Evolutionary conservation across 2,329 filamentous ascomycete genomes (phyloP), one percentile per base, ranked within the genome.

Genomic region (Didymella glomerata): DNA sequence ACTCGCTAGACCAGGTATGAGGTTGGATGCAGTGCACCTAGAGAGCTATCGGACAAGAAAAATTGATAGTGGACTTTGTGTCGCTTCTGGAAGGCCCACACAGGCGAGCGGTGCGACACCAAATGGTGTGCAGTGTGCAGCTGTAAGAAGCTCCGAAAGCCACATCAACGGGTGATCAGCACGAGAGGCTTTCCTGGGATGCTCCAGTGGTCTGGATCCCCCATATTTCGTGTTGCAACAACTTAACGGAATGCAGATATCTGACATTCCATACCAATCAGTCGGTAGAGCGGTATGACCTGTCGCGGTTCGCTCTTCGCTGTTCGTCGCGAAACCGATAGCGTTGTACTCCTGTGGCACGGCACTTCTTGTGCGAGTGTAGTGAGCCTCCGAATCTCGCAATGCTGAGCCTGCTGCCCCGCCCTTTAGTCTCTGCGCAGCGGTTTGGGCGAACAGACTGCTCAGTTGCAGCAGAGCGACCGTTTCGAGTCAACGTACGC

Each of bases 81-180:
- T 67, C 64, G 57, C 51, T 75, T 75, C 71, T 73, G 68, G 71
- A 54, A 65, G 62, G 51, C 57, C 57, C 40, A 49, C 61, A 69
- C 65, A 65, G 52, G 54, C 55, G 36, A 66, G 55, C 48, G 56
- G 55, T 58, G 60, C 50, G 63, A 56, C 54, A 62, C 38, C 44
- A 63, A 46, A 38, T 48, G 58, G 51, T 60, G 55, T 60, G 54
- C 65, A 63, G 49, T 46, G 50, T 60, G 64, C 63, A 62, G 57
- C 56, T 53, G 66, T 65, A 63, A 68, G 64, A 66, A 54, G 61
- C 62, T 63, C 68, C 68, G 64, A 67, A 75, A 73, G 71, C 74
- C 73, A 75, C 68, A 60, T 48, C 44, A 65, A 70, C 72, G 74
- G 74, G 68, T 76, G 73, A 76, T 76, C 68, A 68, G 60, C 74